phyloP scores from a whole-genome alignment of 345 rosid species.

The Lenwebbia sp. region DNA sequence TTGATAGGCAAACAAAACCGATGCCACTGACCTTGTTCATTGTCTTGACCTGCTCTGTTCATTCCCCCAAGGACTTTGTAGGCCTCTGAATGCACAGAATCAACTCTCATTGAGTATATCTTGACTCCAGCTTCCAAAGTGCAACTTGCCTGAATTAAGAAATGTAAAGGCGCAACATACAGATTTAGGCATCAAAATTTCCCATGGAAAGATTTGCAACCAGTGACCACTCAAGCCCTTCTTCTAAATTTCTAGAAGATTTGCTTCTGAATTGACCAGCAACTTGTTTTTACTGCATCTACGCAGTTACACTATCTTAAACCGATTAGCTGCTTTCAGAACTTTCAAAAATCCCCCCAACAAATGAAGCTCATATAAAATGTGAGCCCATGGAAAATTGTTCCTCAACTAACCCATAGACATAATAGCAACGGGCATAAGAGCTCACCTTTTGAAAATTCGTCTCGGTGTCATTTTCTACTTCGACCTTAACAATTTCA shows the following conservation, averaged over 20 bases:
- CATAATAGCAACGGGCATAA: not conserved
- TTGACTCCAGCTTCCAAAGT: slow-evolving; percentile 96
- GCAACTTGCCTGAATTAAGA: slow-evolving; percentile 68
- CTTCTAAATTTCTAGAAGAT: not conserved
- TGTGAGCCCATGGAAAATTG: not conserved
- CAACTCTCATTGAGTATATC: slow-evolving; percentile 85
- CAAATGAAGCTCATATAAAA: not conserved
- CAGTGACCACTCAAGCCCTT: not conserved
- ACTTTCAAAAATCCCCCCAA: not conserved
- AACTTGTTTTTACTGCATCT: not conserved
- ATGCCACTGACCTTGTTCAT: slow-evolving; percentile 41
- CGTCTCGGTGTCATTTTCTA: slow-evolving; percentile 70
- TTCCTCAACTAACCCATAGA: not conserved
- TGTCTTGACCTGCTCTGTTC: slow-evolving; percentile 66
- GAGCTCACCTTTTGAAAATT: slow-evolving; percentile 79
- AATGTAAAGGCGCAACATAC: not conserved
- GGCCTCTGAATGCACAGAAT: slow-evolving; percentile 90
- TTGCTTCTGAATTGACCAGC: not conserved
- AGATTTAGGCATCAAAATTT: not conserved
- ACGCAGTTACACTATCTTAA: too few relatives aligned
- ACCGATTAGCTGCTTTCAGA: not conserved
- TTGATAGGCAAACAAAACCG: not conserved
- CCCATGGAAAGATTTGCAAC: not conserved
- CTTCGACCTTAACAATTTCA: slow-evolving; percentile 85
- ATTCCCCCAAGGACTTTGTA: slow-evolving; percentile 95